A percentile compares a stretch with the other conserved stretches of the same genome.
Evolutionary conservation across 768 basidiomycete species (phyloP).

Genomic region (Lentinula sp.): DNA sequence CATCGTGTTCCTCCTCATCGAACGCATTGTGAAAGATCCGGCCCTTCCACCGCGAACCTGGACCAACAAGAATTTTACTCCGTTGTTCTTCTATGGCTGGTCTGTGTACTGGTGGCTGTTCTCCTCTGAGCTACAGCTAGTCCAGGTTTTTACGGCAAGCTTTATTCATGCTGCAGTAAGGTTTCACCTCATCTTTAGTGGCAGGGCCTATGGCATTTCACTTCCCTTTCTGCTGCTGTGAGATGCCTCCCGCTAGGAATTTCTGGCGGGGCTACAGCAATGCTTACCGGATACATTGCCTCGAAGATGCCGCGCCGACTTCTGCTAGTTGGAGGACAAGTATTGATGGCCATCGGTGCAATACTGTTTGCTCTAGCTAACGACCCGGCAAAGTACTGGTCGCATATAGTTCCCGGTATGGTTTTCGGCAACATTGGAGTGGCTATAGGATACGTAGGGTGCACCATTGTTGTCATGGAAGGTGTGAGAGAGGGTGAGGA

Average conservation of each 20-base stretch:
- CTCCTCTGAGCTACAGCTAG: constrained; percentile 26
- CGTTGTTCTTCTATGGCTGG: constrained; percentile 27
- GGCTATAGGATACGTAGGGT: constrained; percentile 27
- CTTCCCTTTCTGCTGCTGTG: constrained; percentile 4
- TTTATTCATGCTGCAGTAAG: neutral
- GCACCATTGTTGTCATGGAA: constrained; percentile 9
- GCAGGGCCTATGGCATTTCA: neutral
- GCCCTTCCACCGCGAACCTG: constrained; percentile 28
- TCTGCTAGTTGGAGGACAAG: constrained; percentile 32
- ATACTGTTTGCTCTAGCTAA: constrained; percentile 35
- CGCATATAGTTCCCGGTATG: constrained; percentile 39
- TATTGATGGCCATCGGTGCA: constrained; percentile 27
- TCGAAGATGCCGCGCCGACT: neutral
- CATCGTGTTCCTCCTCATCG: constrained; percentile 40
- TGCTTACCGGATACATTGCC: constrained; percentile 5
- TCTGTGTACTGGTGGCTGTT: constrained; percentile 13
- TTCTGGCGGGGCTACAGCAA: neutral
- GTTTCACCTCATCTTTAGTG: neutral
- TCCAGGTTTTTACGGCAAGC: constrained; percentile 20
- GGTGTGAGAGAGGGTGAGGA: constrained; percentile 1
- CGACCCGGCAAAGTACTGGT: constrained; percentile 33
- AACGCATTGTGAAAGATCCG: constrained; percentile 16
- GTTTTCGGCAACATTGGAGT: constrained; percentile 35
- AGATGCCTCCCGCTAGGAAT: constrained; percentile 6
- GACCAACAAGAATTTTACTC: constrained; percentile 30